phyloP scores from a whole-genome alignment of 2,329 filamentous ascomycete species.

The Mariannaea elegans region DNA sequence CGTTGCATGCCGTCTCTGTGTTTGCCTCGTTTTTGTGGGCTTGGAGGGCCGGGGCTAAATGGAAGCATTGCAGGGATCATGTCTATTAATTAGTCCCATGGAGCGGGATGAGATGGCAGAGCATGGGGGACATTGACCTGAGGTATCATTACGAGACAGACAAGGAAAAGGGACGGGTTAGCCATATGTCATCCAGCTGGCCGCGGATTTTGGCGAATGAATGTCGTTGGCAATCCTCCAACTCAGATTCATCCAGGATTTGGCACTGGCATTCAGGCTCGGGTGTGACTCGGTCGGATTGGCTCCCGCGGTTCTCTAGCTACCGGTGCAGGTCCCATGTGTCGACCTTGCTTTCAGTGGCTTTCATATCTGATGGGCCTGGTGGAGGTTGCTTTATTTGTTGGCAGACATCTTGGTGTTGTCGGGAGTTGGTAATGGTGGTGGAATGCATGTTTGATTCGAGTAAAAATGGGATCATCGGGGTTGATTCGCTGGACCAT shows the following conservation, averaged over 20 bases:
- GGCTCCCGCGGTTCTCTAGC: constrained; percentile 10
- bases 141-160: not conserved
- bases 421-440: constrained; percentile 16
- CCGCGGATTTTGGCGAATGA: constrained; percentile 19
- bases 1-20: constrained; percentile 35
- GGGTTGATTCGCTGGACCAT: constrained; percentile 4
- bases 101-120: constrained; percentile 20
- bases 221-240: constrained; percentile 16
- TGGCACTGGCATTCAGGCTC: not conserved
- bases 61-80: constrained; percentile 8
- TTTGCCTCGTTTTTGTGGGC: constrained; percentile 40
- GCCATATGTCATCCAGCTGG: constrained; percentile 9
- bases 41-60: constrained; percentile 3
- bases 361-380: no score
- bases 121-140: not conserved
- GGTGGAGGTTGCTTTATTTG: constrained; percentile 7
- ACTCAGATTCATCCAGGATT: not conserved
- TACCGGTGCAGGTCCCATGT: constrained; percentile 1
- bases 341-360: not conserved
- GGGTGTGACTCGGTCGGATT: constrained; percentile 10
- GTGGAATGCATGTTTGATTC: constrained; percentile 2
- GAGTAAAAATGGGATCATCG: constrained; percentile 24
- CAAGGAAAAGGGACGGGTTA: not conserved
- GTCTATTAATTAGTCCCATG: constrained; percentile 1
- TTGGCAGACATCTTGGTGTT: constrained; percentile 7